These are phyloP conservation scores for Mycena alexandri DNA, from an alignment of 768 basidiomycete genomes.

Conservation along the genomic window DNA sequence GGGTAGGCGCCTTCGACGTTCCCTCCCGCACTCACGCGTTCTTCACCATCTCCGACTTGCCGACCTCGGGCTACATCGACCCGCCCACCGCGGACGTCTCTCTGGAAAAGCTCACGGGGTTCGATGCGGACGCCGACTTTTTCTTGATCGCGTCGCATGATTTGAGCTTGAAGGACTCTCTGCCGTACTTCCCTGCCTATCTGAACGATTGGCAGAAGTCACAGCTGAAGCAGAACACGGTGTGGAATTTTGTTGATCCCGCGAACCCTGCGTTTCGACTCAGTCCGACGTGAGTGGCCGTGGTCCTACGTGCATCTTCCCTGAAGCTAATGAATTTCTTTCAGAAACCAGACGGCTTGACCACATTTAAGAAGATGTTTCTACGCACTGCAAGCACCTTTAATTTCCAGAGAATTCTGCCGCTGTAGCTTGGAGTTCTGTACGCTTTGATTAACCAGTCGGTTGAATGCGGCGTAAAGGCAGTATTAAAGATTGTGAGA, in stretches of 20 bases:
- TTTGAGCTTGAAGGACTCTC: background rate
- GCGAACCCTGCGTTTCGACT: conserved; percentile 17
- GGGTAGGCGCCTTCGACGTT: conserved; percentile 13
- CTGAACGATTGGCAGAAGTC: conserved; percentile 22
- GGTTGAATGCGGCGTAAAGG: too few relatives aligned
- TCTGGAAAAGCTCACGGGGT: conserved; percentile 20
- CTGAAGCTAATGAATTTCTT: too few relatives aligned
- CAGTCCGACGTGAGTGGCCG: conserved; percentile 12
- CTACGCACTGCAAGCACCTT: too few relatives aligned
- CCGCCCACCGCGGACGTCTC: conserved; percentile 11
- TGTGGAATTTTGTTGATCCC: conserved; percentile 24
- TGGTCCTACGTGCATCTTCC: too few relatives aligned
- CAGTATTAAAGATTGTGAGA: too few relatives aligned
- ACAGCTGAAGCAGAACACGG: conserved; percentile 12
- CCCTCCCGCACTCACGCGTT: conserved; percentile 7
- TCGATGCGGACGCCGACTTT: conserved; percentile 31
- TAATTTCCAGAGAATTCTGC: too few relatives aligned
- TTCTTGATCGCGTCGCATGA: conserved; percentile 29
- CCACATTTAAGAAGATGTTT: too few relatives aligned
- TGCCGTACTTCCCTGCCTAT: conserved; percentile 12
- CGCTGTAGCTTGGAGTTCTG: too few relatives aligned
- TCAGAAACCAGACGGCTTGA: too few relatives aligned
- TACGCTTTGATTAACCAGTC: too few relatives aligned
- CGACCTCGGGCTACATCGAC: conserved; percentile 12
- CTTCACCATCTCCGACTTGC: conserved; percentile 17